Percentiles rank a stretch among this genome's conserved stretches.
Conservation (phyloP, 148 eudicot species). For the Camellia lanceoleosa region DNA sequence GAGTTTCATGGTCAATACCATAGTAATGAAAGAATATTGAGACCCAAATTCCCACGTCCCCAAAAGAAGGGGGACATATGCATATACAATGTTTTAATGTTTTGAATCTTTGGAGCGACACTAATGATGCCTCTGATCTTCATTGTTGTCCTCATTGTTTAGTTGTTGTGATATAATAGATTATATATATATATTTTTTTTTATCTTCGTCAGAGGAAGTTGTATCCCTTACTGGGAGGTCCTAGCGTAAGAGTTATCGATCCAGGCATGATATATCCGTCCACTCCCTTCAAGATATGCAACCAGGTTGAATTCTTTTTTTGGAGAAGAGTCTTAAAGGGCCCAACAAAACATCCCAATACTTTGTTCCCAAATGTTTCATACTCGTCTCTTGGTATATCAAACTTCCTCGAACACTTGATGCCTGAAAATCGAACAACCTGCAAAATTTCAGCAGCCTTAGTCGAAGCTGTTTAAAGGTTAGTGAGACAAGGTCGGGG, state of each 20-base stretch:
- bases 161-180: background rate
- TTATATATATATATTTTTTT: background rate
- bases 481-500: background rate
- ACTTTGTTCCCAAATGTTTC: constrained; percentile 20
- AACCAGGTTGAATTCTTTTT: constrained; percentile 10
- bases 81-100: no score
- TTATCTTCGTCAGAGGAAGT: background rate
- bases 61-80: no score
- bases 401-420: constrained; percentile 13
- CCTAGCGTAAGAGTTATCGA: constrained; percentile 17
- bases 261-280: constrained; percentile 21
- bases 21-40: no score
- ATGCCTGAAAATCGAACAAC: constrained; percentile 18
- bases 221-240: constrained; percentile 11
- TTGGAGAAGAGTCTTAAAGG: constrained; percentile 10
- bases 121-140: background rate
- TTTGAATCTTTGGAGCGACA: no score
- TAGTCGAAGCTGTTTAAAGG: background rate
- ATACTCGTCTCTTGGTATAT: background rate
- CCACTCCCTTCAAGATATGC: constrained; percentile 4
- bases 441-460: background rate
- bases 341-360: constrained; percentile 12
- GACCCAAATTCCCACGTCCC: no score
- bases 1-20: no score
- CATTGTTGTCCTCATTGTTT: no score